A percentile compares a stretch with the other conserved stretches of the same genome.
Evolutionary conservation across 2,329 filamentous ascomycete species (phyloP).

Genomic region (Zasmidium cellare): DNA sequence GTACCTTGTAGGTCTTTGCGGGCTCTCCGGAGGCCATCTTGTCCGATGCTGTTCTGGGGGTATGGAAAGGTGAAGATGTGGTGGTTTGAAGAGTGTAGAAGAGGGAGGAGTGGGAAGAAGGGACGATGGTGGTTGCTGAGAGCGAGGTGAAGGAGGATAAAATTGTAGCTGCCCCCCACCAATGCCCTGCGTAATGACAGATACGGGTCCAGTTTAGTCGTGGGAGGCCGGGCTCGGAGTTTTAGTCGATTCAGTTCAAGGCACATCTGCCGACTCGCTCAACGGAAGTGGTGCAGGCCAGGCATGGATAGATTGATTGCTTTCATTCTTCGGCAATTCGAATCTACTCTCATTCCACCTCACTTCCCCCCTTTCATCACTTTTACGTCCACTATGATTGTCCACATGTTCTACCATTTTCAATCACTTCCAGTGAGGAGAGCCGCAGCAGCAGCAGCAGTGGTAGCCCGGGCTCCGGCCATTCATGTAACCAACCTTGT

Average conservation of each 20-base stretch:
- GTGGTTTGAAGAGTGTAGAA: constrained; percentile 8
- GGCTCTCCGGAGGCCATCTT: constrained; percentile 64
- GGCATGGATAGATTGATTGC: no score
- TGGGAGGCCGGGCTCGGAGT: background rate
- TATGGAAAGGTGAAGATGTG: constrained; percentile 16
- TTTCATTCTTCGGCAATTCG: no score
- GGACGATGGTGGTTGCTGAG: constrained; percentile 1
- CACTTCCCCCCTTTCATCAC: no score
- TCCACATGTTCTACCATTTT: no score
- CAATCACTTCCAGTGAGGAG: no score
- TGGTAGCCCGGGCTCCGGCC: no score
- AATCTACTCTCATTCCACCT: no score
- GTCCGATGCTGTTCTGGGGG: constrained; percentile 27
- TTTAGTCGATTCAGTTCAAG: background rate
- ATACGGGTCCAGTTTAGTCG: background rate
- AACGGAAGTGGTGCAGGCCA: no score
- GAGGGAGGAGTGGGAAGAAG: constrained; percentile 20
- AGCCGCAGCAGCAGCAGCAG: no score
- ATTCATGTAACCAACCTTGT: no score
- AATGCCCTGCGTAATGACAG: background rate
- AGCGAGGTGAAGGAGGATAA: background rate
- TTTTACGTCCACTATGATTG: no score
- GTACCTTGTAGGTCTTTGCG: constrained; percentile 85
- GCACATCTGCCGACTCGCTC: background rate
- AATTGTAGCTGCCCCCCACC: background rate